Base-by-base conservation (phyloP, 129 eudicot genomes). In the Arctium lappa region DNA sequence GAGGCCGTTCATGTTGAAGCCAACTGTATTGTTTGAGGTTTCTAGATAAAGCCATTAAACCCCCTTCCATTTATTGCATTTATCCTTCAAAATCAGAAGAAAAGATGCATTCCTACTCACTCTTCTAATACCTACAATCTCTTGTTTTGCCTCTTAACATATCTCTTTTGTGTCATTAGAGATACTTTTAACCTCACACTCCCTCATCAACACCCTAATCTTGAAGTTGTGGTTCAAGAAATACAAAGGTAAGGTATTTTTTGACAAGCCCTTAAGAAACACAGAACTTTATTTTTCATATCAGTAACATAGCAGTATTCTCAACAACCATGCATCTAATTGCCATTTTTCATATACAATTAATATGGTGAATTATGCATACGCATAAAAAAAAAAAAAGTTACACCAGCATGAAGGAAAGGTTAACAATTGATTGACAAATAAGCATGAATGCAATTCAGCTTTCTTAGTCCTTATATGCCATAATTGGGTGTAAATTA, bases 151-250 rank as follows among this genome's bases (percentile, higher is more conserved):
- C 84, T 89, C 80, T 82, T 87, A 34, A 68, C 82, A 56, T 87
- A 80, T 42, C 79, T 87, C 16, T 85, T 88, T 37, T 80, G 81
- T 32, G 75, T 74, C 80, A 83, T 77, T 72, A 76, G 44, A 80
- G 90, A 91, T 29, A 77, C 87, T 69, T 76, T 88, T 63, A 93
- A 93, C 80, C 91, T 88, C 86, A 89, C 96, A 4, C 94, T 95
- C 76, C 91, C 97, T 44, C 97, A 95, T 82, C 98, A 90, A 83
- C 95, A 89, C 86, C 98, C 98, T 40, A 48, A 88, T 88, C 98
- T 97, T 81, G 98, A 95, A 82, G 84, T 87, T 84, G 97, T 95
- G 40, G 97, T 84, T 84, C 94, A 85, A 88, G 86, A 95, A 79
- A 90, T 92, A 2, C 91, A 88, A 73, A 91, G 97, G 98, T 95